These are phyloP conservation scores for Aphanomyces stellatus DNA, from an alignment of 352 stramenopile genomes.

Conservation along the genomic window DNA sequence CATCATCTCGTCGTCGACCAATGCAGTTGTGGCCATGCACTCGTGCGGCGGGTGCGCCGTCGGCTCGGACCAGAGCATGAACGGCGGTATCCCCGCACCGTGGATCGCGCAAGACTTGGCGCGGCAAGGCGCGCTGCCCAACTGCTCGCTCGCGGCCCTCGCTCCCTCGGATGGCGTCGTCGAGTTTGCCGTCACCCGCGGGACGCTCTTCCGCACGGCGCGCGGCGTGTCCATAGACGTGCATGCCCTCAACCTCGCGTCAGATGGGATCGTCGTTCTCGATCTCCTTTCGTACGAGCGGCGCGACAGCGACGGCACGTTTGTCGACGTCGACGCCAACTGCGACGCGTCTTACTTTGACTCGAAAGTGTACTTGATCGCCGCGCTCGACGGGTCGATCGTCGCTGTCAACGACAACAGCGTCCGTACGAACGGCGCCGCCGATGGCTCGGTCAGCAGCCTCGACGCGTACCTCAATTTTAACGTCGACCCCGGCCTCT, in stretches of 20 bases:
- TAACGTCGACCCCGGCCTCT: not conserved
- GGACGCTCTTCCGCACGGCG: not conserved
- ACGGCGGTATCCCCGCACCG: constrained; percentile 1
- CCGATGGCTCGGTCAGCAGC: not conserved
- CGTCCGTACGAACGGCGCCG: not conserved
- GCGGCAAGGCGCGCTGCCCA: not conserved
- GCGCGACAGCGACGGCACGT: constrained; percentile 28
- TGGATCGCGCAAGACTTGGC: constrained; percentile 5
- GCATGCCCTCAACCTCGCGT: not conserved
- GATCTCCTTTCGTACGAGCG: constrained; percentile 55
- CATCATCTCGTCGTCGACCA: constrained; percentile 43
- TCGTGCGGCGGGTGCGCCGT: constrained; percentile 38
- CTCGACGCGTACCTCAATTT: not conserved
- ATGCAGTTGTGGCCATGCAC: constrained; percentile 54
- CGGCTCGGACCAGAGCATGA: not conserved
- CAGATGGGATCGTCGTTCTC: constrained; percentile 17
- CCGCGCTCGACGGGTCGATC: not conserved
- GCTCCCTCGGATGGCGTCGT: not conserved
- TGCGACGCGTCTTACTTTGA: constrained; percentile 43
- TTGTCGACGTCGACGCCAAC: constrained; percentile 51
- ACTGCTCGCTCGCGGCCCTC: not conserved
- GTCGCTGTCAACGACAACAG: constrained; percentile 2
- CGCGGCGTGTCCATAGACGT: constrained; percentile 7
- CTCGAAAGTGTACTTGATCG: constrained; percentile 2
- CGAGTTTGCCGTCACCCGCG: not conserved